These are phyloP conservation scores for Fonsecaea pugnacius DNA, from an alignment of 2,329 filamentous ascomycete species.

Conservation along the genomic window DNA sequence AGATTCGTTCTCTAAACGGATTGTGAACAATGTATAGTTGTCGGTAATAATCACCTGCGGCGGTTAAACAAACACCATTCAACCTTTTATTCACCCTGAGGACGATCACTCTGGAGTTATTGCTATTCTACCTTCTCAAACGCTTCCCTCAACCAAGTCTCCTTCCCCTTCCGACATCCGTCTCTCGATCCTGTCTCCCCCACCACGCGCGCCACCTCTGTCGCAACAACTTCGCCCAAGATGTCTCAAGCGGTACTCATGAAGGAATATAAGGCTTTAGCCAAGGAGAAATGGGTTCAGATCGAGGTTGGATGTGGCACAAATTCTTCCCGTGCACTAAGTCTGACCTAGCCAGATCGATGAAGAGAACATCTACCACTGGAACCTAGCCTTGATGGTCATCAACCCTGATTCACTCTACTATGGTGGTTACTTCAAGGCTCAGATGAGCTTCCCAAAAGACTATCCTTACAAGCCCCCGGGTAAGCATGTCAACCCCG, in stretches of 20 bases:
- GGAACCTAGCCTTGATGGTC: conserved; percentile 87
- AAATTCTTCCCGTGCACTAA: background rate
- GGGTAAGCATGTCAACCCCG: conserved; percentile 45
- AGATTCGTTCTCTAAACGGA: background rate
- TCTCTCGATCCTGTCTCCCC: background rate
- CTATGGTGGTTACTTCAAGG: conserved; percentile 90
- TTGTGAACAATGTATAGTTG: conserved; percentile 5
- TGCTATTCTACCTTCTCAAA: background rate
- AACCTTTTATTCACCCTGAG: background rate
- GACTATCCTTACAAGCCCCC: conserved; percentile 92
- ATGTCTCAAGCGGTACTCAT: conserved; percentile 80
- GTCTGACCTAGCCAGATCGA: conserved; percentile 61
- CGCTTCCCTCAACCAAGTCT: background rate
- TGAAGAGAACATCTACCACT: conserved; percentile 81
- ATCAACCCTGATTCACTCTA: conserved; percentile 90
- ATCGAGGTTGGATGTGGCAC: conserved; percentile 68
- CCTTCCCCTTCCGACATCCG: background rate
- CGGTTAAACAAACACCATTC: background rate
- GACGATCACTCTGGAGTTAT: background rate
- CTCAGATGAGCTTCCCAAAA: conserved; percentile 80
- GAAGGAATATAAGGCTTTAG: conserved; percentile 80
- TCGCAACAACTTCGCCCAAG: conserved; percentile 16
- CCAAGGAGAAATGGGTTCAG: conserved; percentile 91
- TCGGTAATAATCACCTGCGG: conserved; percentile 7
- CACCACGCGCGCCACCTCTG: conserved; percentile 1